Evolutionary conservation across 805 yeast species (phyloP).

Genomic region (Nadsonia fulvescens): DNA sequence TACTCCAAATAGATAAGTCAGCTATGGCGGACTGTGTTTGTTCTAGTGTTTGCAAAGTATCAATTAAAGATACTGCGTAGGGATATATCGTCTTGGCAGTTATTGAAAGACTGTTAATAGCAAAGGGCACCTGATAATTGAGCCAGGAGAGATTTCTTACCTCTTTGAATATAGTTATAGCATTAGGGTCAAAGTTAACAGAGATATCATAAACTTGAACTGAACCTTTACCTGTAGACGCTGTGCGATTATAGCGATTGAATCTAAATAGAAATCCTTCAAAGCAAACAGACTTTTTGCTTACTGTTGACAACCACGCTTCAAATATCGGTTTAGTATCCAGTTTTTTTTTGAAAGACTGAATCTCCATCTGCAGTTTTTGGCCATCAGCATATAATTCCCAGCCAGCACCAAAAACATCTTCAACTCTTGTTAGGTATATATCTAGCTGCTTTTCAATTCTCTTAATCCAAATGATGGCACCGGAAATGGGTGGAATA

Average conservation of each 20-base stretch:
- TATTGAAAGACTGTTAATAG: constrained; percentile 28
- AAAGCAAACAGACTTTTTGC: constrained; percentile 11
- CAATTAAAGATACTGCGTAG: constrained; percentile 33
- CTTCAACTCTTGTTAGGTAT: constrained; percentile 27
- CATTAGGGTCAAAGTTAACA: constrained; percentile 34
- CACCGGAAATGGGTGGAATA: constrained; percentile 29
- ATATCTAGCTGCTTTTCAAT: constrained; percentile 26
- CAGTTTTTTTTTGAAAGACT: constrained; percentile 27
- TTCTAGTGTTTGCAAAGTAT: constrained; percentile 28
- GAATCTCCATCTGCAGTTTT: constrained; percentile 34
- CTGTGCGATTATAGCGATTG: constrained; percentile 8
- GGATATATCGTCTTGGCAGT: constrained; percentile 37
- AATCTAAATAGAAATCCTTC: constrained; percentile 26
- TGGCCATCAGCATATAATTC: constrained; percentile 45
- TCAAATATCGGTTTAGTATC: constrained; percentile 25
- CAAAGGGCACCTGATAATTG: constrained; percentile 40
- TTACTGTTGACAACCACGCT: constrained; percentile 29
- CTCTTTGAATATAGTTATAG: constrained; percentile 31
- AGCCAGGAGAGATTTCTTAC: constrained; percentile 30
- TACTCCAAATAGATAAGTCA: too few species aligned
- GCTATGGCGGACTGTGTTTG: constrained; percentile 16
- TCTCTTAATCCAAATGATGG: constrained; percentile 36
- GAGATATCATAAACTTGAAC: constrained; percentile 17
- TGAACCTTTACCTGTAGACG: too few species aligned
- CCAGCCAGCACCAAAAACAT: constrained; percentile 47